Evolutionary conservation across 192 early-diverging fungal species (phyloP), one percentile per base, ranked within the genome.

Genomic region (Chytriomyces sp.): DNA sequence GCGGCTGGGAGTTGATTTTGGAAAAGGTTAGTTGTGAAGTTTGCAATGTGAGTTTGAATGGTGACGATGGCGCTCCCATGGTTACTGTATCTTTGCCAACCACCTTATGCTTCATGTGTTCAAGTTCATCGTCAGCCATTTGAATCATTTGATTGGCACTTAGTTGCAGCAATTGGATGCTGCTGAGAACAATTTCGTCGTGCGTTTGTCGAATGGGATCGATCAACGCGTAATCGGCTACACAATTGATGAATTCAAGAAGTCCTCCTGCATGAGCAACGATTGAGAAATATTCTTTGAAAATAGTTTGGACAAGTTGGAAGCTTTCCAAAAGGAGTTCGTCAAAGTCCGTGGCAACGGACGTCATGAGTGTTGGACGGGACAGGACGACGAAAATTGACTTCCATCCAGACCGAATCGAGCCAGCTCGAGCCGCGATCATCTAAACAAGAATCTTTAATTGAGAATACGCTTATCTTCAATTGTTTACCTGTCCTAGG

Each of bases 241-340:
- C 49, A 56, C 82, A 84, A 19, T 72, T 66, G 19, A 86, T 78
- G 28, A 75, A 79, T 52, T 86, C 85, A 4, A 86, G 79, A 58
- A 85, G 81, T 12, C 60, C 82, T 3, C 82, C 81, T 5, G 82
- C 86, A 64, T 87, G 81, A 28, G 79, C 70, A 5, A 93, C 86
- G 57, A 90, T 85, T 37, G 81, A 78, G 66, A 92, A 92, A 59
- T 88, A 80, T 41, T 89, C 83, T 19, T 77, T 75, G 40, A 87
- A 88, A 5, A 91, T 71, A 34, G 74, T 78, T 57, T 85, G 83
- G 3, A 92, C 82, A 49, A 89, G 86, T 33, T 85, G 83, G 80
- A 96, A 98, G 1, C 91, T 83, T 40, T 88, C 85, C 5, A 92
- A 85, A 33, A 95, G 86, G 0, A 86, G 80, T 54, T 94, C 93